Evolutionary conservation across 2,329 filamentous ascomycete genomes (phyloP), one percentile per base, ranked within the genome.

Genomic region (Microdochium nivale): DNA sequence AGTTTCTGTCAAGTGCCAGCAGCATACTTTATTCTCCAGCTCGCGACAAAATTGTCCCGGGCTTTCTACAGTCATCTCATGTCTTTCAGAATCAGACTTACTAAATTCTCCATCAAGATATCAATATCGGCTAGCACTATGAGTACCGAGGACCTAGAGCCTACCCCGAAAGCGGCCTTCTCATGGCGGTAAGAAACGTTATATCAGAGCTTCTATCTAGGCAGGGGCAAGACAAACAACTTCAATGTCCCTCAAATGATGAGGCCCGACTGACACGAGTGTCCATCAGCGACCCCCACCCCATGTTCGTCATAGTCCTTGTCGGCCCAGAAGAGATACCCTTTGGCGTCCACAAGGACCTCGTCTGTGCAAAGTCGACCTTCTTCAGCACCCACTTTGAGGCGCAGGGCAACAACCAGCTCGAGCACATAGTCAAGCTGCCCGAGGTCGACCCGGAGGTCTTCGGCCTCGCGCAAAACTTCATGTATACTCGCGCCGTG

Each of bases 341-440:
- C 0, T 83, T 81, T 57, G 78, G 75, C 11, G 72, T 83, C 13
- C 80, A 82, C 54, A 80, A 78, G 54, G 76, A 83, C 60, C 80
- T 81, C 51, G 66, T 83, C 24, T 79, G 76, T 54, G 67, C 73
- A 27, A 75, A 74, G 55, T 81, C 77, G 9, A 59, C 66, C 2
- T 73, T 70, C 58, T 83, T 78, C 57, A 67, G 67, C 5, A 61
- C 68, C 2, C 66, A 74, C 52, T 80, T 83, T 47, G 63, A 60
- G 33, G 60, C 64, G 33, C 54, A 59, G 14, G 54, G 57, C 16
- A 62, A 70, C 2, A 62, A 74, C 23, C 64, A 68, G 10, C 60
- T 81, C 9, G 79, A 81, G 60, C 65, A 74, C 35, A 61, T 81
- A 21, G 70, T 81, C 25, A 72, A 65, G 46, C 70, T 82, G 0